Evolutionary conservation across 2,329 filamentous ascomycete genomes (phyloP).

Genomic region (Fusarium metavorans): DNA sequence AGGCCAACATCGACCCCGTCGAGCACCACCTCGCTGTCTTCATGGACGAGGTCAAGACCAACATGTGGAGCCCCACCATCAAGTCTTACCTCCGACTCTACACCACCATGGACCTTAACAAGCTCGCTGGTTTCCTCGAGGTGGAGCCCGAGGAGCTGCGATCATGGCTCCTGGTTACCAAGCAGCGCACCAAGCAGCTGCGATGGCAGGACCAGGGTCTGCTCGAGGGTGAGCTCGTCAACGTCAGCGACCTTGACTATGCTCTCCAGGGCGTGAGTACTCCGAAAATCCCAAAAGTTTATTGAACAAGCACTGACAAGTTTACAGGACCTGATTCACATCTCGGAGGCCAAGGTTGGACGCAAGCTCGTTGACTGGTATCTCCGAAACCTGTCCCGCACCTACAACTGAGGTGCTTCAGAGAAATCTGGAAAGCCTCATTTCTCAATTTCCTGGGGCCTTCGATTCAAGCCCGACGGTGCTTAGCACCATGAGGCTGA

Average conservation of each 20-base stretch:
- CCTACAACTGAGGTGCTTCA: constrained; percentile 72
- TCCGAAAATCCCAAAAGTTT: background rate
- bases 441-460: constrained; percentile 37
- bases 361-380: constrained; percentile 99
- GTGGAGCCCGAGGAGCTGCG: constrained; percentile 96
- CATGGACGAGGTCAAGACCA: constrained; percentile 99
- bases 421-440: constrained; percentile 42
- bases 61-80: constrained; percentile 97
- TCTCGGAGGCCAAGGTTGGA: constrained; percentile 98
- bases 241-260: constrained; percentile 96
- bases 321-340: constrained; percentile 90
- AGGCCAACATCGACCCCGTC: constrained; percentile 94
- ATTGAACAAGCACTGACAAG: constrained; percentile 7
- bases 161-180: constrained; percentile 95
- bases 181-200: constrained; percentile 97
- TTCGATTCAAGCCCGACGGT: constrained; percentile 24
- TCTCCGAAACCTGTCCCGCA: constrained; percentile 93
- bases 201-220: constrained; percentile 91
- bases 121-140: constrained; percentile 96
- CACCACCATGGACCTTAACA: constrained; percentile 99
- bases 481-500: constrained; percentile 10
- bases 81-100: constrained; percentile 99
- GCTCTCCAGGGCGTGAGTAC: constrained; percentile 88
- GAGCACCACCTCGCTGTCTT: constrained; percentile 98
- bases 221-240: constrained; percentile 91